Evolutionary conservation across 805 yeast genomes (phyloP), one percentile per base, ranked within the genome.

Genomic region (Lachancea sp.): DNA sequence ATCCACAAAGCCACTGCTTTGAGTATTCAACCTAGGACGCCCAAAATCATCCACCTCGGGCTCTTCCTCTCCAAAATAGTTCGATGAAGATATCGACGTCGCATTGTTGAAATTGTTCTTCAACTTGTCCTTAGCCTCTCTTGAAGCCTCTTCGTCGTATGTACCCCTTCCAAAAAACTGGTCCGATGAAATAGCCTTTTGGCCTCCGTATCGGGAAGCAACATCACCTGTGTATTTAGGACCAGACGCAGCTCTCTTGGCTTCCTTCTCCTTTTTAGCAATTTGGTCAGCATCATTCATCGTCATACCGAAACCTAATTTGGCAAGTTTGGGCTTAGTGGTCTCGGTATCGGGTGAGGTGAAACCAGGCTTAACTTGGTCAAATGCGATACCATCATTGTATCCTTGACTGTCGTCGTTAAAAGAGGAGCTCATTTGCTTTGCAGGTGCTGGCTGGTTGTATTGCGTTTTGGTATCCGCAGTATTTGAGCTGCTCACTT

Each of bases 131-230:
- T 74, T 73, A 2, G 97, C 97, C 62, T 88, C 96, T 34, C 72
- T 72, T 41, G 82, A 82, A 29, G 85, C 84, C 2, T 70, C 71
- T 49, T 83, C 83, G 55, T 87, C 97, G 56, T 75, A 86, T 19
- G 78, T 68, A 31, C 89, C 90, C 56, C 95, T 80, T 15, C 96
- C 96, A 63, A 92, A 92, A 55, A 76, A 78, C 67, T 89, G 94
- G 64, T 92, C 97, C 2, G 97, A 89, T 0, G 97, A 92, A 48
- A 92, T 92, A 35, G 89, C 96, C 72, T 86, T 90, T 61, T 89
- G 96, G 29, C 68, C 69, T 42, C 97, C 97, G 59, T 75, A 92
- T 67, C 87, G 85, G 55, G 69, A 71, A 28, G 76, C 78, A 22
- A 83, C 83, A 49, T 80, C 80, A 26, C 92, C 92, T 1, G 87